Percentiles rank a stretch among this genome's conserved stretches.
phyloP scores from a whole-genome alignment of 1,139 yeast genomes.

The Hyphopichia burtonii region DNA sequence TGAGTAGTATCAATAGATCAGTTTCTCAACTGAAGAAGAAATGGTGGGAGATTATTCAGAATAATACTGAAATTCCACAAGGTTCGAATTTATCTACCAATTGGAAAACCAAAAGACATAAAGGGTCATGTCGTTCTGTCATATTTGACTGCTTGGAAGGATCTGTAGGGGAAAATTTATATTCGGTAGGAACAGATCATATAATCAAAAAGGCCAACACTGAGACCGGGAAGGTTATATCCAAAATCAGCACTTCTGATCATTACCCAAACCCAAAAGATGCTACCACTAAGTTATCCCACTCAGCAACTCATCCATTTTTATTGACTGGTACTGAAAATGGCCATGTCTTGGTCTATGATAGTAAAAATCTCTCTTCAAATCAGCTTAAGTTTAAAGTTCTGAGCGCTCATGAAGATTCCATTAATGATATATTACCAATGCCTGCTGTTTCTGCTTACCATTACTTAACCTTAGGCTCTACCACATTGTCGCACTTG shows the following conservation, averaged over 20 bases:
- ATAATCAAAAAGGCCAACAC: constrained; percentile 73
- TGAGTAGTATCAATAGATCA: constrained; percentile 26
- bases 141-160: constrained; percentile 55
- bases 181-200: constrained; percentile 77
- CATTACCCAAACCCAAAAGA: constrained; percentile 29
- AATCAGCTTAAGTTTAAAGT: constrained; percentile 41
- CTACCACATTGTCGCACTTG: constrained; percentile 76
- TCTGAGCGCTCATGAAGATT: constrained; percentile 64
- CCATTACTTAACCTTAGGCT: constrained; percentile 78
- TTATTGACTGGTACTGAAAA: constrained; percentile 77
- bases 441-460: constrained; percentile 72
- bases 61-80: constrained; percentile 28
- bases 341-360: constrained; percentile 65
- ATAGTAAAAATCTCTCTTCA: constrained; percentile 48
- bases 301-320: constrained; percentile 63
- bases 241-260: constrained; percentile 40
- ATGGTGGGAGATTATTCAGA: constrained; percentile 51
- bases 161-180: constrained; percentile 53
- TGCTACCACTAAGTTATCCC: constrained; percentile 59
- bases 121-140: constrained; percentile 80
- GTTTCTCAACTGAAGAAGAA: constrained; percentile 41
- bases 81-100: constrained; percentile 34
- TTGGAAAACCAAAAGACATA: constrained; percentile 86
- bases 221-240: constrained; percentile 72
- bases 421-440: constrained; percentile 70